Conservation (phyloP, 495 filamentous ascomycete species). For the Monascus purpureus region DNA sequence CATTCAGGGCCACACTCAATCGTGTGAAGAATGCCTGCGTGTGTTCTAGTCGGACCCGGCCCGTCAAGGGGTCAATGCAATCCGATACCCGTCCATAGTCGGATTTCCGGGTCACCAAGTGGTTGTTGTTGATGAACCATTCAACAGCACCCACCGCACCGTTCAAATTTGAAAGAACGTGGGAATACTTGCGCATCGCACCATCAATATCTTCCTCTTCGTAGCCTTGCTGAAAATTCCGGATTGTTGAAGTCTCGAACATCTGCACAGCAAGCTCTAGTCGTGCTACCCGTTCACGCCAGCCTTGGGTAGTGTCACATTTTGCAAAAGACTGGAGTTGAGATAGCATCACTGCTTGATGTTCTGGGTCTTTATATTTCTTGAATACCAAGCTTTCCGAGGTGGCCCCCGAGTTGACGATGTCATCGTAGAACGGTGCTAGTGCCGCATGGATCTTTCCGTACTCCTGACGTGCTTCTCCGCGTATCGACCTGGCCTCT, state of each 20-base stretch:
- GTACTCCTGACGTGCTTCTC: constrained; percentile 78
- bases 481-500: constrained; percentile 62
- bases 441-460: constrained; percentile 80
- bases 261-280: constrained; percentile 61
- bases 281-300: constrained; percentile 51
- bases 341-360: constrained; percentile 76
- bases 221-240: constrained; percentile 85
- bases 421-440: constrained; percentile 77
- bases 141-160: constrained; percentile 67
- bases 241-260: constrained; percentile 80
- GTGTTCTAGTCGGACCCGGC: constrained; percentile 54
- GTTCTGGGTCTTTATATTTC: constrained; percentile 71
- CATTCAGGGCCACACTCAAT: constrained; percentile 59
- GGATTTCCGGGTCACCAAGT: constrained; percentile 59
- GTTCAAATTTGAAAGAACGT: constrained; percentile 71
- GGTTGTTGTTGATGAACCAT: constrained; percentile 75
- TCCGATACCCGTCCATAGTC: constrained; percentile 66
- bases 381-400: constrained; percentile 73
- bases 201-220: constrained; percentile 84
- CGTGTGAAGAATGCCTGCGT: constrained; percentile 69
- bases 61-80: constrained; percentile 54
- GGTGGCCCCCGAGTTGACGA: constrained; percentile 56
- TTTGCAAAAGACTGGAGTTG: constrained; percentile 65
- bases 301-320: constrained; percentile 67
- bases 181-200: constrained; percentile 75